phyloP scores from a whole-genome alignment of 371 early-diverging fungal genomes.

The Sporodiniella umbellata region DNA sequence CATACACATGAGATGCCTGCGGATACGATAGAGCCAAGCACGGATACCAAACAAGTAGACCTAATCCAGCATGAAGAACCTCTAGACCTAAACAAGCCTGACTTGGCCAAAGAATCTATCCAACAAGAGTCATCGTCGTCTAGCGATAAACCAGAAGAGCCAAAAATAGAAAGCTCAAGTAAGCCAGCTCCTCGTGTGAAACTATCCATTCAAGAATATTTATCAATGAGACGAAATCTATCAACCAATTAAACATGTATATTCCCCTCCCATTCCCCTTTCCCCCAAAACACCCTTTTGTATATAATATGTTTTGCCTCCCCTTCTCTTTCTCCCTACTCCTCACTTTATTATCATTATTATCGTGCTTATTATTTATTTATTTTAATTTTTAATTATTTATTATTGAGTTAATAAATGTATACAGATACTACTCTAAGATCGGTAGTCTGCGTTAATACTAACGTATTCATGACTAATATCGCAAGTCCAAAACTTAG shows the following conservation, averaged over 20 bases:
- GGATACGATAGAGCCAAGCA: too few relatives aligned
- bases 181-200: slow-evolving; percentile 18
- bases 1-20: neutral
- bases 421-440: slow-evolving; percentile 31
- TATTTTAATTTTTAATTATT: too few relatives aligned
- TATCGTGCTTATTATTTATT: too few relatives aligned
- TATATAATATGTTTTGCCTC: neutral
- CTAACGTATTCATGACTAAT: slow-evolving; percentile 90
- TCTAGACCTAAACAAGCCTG: neutral
- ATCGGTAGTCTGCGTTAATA: slow-evolving; percentile 90
- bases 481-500: slow-evolving; percentile 93
- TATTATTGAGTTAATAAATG: neutral
- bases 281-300: too few relatives aligned
- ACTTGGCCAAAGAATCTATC: neutral
- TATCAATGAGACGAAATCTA: slow-evolving; percentile 21
- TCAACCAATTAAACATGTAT: slow-evolving; percentile 11
- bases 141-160: neutral
- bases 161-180: neutral
- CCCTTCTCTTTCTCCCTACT: slow-evolving; percentile 1
- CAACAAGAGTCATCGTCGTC: neutral
- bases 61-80: too few relatives aligned
- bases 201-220: slow-evolving; percentile 35
- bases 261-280: neutral
- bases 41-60: too few relatives aligned
- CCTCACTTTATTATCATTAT: too few relatives aligned